These are phyloP conservation scores for Datura wrightii DNA, from an alignment of 257 asterid genomes.

Conservation along the genomic window DNA sequence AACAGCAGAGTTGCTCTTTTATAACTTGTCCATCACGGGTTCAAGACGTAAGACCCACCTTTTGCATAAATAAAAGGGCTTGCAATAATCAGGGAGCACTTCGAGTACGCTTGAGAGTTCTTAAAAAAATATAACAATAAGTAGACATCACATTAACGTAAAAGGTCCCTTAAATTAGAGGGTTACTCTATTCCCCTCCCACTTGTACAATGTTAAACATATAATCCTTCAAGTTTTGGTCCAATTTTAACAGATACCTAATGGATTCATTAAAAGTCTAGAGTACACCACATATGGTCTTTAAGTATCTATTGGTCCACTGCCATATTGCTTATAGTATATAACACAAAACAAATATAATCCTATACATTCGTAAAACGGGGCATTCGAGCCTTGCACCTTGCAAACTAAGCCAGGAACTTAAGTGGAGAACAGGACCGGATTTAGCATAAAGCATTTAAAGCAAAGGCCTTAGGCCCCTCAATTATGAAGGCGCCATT, in stretches of 20 bases:
- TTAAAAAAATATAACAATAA: neutral
- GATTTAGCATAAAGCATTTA: too few relatives aligned
- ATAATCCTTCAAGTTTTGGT: neutral
- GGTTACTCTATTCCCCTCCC: constrained; percentile 1
- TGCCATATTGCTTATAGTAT: neutral
- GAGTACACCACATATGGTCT: neutral
- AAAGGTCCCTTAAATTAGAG: constrained; percentile 13
- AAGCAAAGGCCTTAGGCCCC: too few relatives aligned
- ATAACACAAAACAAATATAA: neutral
- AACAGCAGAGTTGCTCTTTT: constrained; percentile 14
- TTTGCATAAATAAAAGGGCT: neutral
- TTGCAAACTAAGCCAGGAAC: neutral
- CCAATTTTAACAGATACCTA: neutral
- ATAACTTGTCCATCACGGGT: neutral
- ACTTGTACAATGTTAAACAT: neutral
- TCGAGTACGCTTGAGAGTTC: neutral
- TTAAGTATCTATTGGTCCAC: neutral
- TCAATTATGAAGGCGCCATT: too few relatives aligned
- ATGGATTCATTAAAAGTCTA: neutral
- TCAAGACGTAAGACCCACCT: constrained; percentile 5
- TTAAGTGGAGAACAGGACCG: neutral
- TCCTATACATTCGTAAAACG: neutral
- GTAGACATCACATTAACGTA: neutral
- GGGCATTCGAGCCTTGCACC: neutral
- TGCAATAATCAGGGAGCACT: neutral